Conservation (phyloP, 1,139 yeast genomes). For the Geotrichum macrosporum region DNA sequence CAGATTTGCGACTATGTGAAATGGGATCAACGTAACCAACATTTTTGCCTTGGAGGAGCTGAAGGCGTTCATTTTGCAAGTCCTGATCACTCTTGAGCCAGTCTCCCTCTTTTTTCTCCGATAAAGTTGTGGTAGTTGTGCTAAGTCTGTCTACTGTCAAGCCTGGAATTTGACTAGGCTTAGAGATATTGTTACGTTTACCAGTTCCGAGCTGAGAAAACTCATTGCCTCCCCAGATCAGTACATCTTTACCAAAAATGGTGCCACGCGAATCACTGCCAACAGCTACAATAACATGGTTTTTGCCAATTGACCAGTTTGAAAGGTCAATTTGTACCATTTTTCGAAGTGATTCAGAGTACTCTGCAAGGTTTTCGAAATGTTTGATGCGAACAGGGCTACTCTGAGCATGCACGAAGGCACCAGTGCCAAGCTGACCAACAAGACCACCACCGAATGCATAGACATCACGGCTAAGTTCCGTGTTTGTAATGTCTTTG, state of each 20-base stretch:
- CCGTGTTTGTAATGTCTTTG: slow-evolving; percentile 48
- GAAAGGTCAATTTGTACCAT: slow-evolving; percentile 47
- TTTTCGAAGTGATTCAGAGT: slow-evolving; percentile 37
- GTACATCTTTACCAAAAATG: slow-evolving; percentile 46
- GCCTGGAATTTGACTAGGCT: slow-evolving; percentile 47
- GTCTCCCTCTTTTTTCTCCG: slow-evolving; percentile 19
- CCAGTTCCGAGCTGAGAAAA: slow-evolving; percentile 84
- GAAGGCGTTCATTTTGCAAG: slow-evolving; percentile 47
- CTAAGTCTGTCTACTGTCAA: slow-evolving; percentile 20
- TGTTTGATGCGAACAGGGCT: slow-evolving; percentile 58
- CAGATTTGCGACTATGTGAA: slow-evolving; percentile 28
- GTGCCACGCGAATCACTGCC: slow-evolving; percentile 29
- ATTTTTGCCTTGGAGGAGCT: slow-evolving; percentile 39
- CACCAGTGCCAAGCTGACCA: slow-evolving; percentile 85
- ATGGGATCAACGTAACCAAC: slow-evolving; percentile 27
- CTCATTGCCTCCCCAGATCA: slow-evolving; percentile 81
- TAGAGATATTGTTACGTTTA: slow-evolving; percentile 54
- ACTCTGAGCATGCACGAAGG: slow-evolving; percentile 67
- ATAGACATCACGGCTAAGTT: slow-evolving; percentile 52
- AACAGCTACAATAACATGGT: slow-evolving; percentile 62
- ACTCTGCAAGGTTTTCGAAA: slow-evolving; percentile 43
- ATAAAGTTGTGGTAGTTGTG: slow-evolving; percentile 18
- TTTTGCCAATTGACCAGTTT: slow-evolving; percentile 56
- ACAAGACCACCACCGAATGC: slow-evolving; percentile 79
- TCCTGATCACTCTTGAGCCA: slow-evolving; percentile 22